Evolutionary conservation across 2,329 filamentous ascomycete genomes (phyloP), one percentile per base, ranked within the genome.

Genomic region (Colletotrichum australisinense): DNA sequence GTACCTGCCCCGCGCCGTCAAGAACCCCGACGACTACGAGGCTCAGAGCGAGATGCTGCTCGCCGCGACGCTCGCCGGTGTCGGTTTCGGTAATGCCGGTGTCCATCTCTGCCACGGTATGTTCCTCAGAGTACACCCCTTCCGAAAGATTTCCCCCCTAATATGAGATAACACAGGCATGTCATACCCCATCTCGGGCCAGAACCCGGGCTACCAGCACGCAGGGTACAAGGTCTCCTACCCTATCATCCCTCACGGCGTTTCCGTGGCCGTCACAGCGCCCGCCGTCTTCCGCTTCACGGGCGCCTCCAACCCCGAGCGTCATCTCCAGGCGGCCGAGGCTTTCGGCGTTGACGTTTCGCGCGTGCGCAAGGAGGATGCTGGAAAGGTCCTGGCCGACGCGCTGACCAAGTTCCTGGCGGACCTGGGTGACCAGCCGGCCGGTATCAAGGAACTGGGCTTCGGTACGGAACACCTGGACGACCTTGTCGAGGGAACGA

Each of bases 21-120:
- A 89, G 71, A 94, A 98, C 78, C 95, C 96, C 0, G 95, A 98
- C 42, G 97, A 99, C 81, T 88, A 90, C 74, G 97, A 98, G 82
- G 97, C 97, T 0, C 97, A 99, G 83, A 93, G 91, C 38, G 92
- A 98, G 83, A 99, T 99, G 97, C 88, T 99, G 35, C 90, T 99
- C 24, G 97, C 97, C 2, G 94, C 97, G 1, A 99, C 97, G 0
- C 87, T 99, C 2, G 97, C 97, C 0, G 97, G 97, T 58, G 95
- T 99, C 3, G 97, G 97, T 0, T 99, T 99, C 81, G 97, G 97
- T 24, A 99, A 99, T 79, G 97, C 97, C 1, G 97, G 97, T 63
- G 97, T 99, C 2, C 97, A 99, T 84, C 87, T 91, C 57, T 91
- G 89, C 76, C 89, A 91, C 75, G 89, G 88, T 89, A 80, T 65